These are phyloP conservation scores for Polytolypa hystricis DNA, from an alignment of 2,329 filamentous ascomycete genomes.

Conservation along the genomic window DNA sequence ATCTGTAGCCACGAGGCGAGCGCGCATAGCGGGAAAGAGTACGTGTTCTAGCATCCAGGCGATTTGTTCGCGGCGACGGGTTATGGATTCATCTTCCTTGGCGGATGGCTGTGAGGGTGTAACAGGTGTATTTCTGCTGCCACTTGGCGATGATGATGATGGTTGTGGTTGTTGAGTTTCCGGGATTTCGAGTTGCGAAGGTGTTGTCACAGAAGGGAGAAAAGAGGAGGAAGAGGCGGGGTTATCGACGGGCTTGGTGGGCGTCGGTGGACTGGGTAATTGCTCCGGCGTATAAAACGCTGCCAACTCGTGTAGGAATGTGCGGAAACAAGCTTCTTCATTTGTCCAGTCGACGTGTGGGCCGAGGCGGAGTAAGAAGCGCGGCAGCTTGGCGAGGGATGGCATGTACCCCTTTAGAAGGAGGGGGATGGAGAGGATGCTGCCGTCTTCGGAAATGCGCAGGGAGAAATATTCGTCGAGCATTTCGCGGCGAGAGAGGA, in stretches of 20 bases:
- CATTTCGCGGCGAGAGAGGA: constrained; percentile 73
- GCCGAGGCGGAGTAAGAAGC: constrained; percentile 76
- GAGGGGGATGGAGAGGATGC: constrained; percentile 69
- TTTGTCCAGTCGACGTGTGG: constrained; percentile 78
- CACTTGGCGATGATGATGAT: constrained; percentile 7
- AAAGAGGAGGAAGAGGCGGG: no score
- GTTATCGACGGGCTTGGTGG: constrained; percentile 22
- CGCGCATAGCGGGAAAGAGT: constrained; percentile 80
- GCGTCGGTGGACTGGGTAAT: no score
- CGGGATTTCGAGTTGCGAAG: background rate
- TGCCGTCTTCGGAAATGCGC: constrained; percentile 65
- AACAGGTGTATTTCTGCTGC: constrained; percentile 25
- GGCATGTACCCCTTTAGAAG: constrained; percentile 84
- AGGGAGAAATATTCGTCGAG: constrained; percentile 85
- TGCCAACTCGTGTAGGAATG: constrained; percentile 76
- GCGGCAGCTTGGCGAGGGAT: constrained; percentile 72
- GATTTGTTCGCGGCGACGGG: constrained; percentile 54
- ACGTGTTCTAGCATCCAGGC: constrained; percentile 67
- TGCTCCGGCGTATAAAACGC: constrained; percentile 84
- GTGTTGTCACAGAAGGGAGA: constrained; percentile 4
- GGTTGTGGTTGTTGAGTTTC: constrained; percentile 7
- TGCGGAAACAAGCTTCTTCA: constrained; percentile 76
- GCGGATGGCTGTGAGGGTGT: constrained; percentile 14
- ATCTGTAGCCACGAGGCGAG: constrained; percentile 70
- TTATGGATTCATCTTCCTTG: constrained; percentile 34